phyloP scores from a whole-genome alignment of 768 basidiomycete species.

The Macrocybe gigantea region DNA sequence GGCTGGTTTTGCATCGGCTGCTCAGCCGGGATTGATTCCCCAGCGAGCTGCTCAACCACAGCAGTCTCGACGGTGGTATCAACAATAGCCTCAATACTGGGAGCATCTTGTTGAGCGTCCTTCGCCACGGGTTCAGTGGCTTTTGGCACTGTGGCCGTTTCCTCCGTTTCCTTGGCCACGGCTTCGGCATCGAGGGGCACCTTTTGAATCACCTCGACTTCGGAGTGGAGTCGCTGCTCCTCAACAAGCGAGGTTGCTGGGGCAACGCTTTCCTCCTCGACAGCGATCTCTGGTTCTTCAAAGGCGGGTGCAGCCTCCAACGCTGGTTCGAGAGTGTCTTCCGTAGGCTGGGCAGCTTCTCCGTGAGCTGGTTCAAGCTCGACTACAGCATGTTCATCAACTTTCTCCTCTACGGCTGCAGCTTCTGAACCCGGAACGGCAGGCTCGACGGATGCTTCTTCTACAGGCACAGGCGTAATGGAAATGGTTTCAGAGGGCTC shows the following conservation, averaged over 20 bases:
- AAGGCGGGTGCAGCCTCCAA: not conserved
- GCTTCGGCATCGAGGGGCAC: not conserved
- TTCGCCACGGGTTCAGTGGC: not conserved
- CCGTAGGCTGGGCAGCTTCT: not conserved
- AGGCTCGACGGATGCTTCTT: too few relatives aligned
- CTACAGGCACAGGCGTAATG: too few relatives aligned
- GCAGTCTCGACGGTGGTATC: not conserved
- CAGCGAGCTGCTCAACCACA: not conserved
- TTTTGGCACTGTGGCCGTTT: too few relatives aligned
- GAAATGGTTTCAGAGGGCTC: too few relatives aligned
- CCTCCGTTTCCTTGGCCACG: not conserved
- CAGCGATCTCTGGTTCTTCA: not conserved
- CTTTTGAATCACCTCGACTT: not conserved
- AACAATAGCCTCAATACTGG: not conserved
- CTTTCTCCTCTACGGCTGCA: not conserved
- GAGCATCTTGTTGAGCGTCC: not conserved
- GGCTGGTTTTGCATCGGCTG: not conserved
- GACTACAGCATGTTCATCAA: not conserved
- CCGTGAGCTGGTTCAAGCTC: not conserved
- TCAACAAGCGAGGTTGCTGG: too few relatives aligned
- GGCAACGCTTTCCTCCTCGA: too few relatives aligned
- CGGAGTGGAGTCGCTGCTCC: not conserved
- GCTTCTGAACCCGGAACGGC: not conserved
- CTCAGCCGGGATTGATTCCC: not conserved
- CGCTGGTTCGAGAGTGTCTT: not conserved